Percentiles rank a stretch among this genome's conserved stretches.
phyloP scores from a whole-genome alignment of 2,329 filamentous ascomycete species.

The Botrytis deweyae region DNA sequence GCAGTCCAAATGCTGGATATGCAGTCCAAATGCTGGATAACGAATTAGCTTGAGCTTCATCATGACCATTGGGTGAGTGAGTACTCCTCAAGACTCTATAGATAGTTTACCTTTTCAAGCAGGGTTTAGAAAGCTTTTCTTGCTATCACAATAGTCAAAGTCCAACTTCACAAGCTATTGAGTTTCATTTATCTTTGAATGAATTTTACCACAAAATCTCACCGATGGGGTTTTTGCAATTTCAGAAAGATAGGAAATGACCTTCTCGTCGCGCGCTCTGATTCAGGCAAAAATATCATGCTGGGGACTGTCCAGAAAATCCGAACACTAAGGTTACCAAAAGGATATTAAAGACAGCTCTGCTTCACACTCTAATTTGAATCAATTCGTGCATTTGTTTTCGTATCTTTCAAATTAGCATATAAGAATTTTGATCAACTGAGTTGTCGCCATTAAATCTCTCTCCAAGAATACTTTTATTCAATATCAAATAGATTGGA shows the following conservation, averaged over 20 bases:
- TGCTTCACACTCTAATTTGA: neutral
- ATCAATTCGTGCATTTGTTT: neutral
- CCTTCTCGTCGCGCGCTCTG: neutral
- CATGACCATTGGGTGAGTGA: neutral
- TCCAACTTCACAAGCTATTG: neutral
- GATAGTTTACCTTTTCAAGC: neutral
- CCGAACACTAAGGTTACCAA: neutral
- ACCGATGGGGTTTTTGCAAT: too few species aligned
- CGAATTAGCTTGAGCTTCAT: neutral
- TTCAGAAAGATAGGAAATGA: neutral
- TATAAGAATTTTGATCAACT: neutral
- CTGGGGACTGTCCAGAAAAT: neutral
- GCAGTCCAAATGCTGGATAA: neutral
- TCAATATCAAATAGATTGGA: neutral
- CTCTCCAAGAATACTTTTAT: neutral
- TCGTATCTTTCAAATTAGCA: neutral
- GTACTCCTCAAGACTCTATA: neutral
- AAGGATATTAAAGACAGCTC: neutral
- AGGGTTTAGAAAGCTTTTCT: neutral
- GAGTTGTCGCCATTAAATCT: neutral
- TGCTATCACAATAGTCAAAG: neutral
- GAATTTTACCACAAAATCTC: neutral
- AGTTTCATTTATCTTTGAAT: neutral
- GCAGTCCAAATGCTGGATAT: neutral
- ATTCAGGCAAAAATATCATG: neutral